Evolutionary conservation across 1,139 yeast genomes (phyloP).

Genomic region (Lodderomyces theae): DNA sequence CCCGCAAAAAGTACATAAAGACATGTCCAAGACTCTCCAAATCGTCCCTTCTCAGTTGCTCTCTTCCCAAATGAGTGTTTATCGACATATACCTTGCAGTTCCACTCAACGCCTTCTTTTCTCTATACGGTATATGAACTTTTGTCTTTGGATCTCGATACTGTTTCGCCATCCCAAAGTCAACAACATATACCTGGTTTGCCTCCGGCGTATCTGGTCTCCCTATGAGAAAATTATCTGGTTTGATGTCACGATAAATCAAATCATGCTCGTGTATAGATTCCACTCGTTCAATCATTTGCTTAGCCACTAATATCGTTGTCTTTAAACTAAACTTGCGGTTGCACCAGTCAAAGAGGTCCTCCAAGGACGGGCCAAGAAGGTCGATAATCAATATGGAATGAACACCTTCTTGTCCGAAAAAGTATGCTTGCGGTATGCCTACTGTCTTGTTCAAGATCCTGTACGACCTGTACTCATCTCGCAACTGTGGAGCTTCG

Average conservation of each 20-base stretch:
- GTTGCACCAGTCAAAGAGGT: constrained; percentile 80
- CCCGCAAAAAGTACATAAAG: constrained; percentile 59
- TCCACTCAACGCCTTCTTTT: constrained; percentile 61
- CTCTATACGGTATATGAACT: constrained; percentile 60
- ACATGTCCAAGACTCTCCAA: constrained; percentile 65
- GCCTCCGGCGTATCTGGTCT: constrained; percentile 63
- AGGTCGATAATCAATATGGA: constrained; percentile 71
- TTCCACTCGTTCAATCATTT: constrained; percentile 69
- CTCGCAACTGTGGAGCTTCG: constrained; percentile 78
- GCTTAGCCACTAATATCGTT: constrained; percentile 70
- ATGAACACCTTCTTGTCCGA: constrained; percentile 80
- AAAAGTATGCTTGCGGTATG: constrained; percentile 72
- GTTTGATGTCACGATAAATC: constrained; percentile 74
- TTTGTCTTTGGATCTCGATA: constrained; percentile 60
- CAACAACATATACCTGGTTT: constrained; percentile 49
- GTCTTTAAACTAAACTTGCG: constrained; percentile 67
- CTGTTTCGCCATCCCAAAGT: constrained; percentile 68
- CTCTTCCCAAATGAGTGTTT: constrained; percentile 63
- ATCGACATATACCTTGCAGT: constrained; percentile 67
- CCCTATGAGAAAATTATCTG: constrained; percentile 73
- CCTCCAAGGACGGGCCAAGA: constrained; percentile 75
- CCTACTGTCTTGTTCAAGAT: constrained; percentile 61
- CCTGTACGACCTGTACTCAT: constrained; percentile 72
- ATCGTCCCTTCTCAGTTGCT: constrained; percentile 64
- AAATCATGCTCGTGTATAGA: constrained; percentile 66